Conservation (phyloP, 148 eudicot genomes). For the Rheum nobile region DNA sequence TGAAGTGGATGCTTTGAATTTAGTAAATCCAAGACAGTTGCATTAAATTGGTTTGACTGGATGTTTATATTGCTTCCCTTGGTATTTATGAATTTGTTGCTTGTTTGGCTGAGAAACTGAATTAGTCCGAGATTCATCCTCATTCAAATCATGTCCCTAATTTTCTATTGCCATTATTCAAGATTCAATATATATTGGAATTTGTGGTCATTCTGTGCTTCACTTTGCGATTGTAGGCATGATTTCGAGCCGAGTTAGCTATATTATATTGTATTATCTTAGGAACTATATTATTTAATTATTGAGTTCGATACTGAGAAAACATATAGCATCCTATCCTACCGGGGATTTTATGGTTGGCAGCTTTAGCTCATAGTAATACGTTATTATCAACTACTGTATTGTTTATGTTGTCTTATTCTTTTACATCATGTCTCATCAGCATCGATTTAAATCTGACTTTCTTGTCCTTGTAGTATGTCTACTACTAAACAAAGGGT, state of each 20-base stretch:
- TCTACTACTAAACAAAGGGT: slow-evolving; percentile 34
- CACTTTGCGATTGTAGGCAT: background rate
- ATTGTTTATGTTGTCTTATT: background rate
- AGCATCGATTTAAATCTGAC: background rate
- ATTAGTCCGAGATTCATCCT: background rate
- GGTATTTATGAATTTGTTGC: background rate
- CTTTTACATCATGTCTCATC: background rate
- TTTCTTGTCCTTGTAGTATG: slow-evolving; percentile 20
- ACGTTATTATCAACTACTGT: background rate
- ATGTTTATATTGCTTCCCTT: background rate
- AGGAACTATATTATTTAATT: background rate
- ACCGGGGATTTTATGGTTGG: background rate
- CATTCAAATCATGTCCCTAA: background rate
- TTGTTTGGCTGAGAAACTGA: background rate
- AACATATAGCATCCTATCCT: too few species aligned
- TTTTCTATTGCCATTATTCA: background rate
- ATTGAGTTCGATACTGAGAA: too few species aligned
- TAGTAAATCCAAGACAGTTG: background rate
- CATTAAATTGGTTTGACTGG: background rate
- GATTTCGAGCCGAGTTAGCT: background rate
- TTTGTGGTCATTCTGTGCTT: background rate
- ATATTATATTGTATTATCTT: too few species aligned
- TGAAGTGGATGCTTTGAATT: background rate
- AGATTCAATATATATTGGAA: too few species aligned
- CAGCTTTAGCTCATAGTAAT: background rate